phyloP scores from a whole-genome alignment of 225 moss, liverwort and hornwort species.

The Pleurozium schreberi region DNA sequence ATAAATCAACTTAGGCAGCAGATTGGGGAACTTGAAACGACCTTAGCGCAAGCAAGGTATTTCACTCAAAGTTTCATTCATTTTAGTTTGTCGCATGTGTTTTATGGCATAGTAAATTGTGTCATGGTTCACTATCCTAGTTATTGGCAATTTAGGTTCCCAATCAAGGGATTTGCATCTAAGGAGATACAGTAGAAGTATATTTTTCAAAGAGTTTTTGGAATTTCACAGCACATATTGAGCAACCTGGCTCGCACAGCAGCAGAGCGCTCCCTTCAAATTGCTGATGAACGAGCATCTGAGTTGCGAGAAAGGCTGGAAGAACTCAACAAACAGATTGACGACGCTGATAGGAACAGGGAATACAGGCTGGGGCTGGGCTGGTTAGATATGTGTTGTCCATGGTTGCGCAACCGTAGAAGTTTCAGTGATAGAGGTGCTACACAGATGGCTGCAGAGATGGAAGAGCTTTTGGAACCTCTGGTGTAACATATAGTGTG shows the following conservation, averaged over 20 bases:
- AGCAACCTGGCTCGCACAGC: slow-evolving; percentile 51
- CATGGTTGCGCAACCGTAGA: slow-evolving; percentile 63
- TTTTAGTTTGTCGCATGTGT: background rate
- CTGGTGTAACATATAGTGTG: slow-evolving; percentile 49
- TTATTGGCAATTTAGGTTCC: background rate
- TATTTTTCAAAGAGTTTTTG: background rate
- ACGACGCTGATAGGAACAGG: slow-evolving; percentile 59
- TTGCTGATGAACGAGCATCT: slow-evolving; percentile 86
- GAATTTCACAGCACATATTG: background rate
- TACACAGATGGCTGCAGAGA: slow-evolving; percentile 65
- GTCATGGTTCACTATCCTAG: background rate
- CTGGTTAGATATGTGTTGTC: slow-evolving; percentile 79
- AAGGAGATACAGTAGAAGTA: background rate
- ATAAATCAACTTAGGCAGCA: slow-evolving; percentile 39
- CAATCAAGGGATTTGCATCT: background rate
- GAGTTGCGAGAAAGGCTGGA: slow-evolving; percentile 85
- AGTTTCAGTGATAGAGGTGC: slow-evolving; percentile 40
- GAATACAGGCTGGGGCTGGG: slow-evolving; percentile 48
- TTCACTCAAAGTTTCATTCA: background rate
- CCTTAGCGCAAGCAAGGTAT: slow-evolving; percentile 56
- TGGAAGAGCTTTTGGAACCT: slow-evolving; percentile 94
- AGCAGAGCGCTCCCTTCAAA: slow-evolving; percentile 90
- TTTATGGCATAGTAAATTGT: background rate
- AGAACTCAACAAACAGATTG: slow-evolving; percentile 70
- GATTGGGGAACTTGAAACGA: slow-evolving; percentile 48